phyloP scores from a whole-genome alignment of 192 early-diverging fungal genomes.

The Backusella mclennaniae region DNA sequence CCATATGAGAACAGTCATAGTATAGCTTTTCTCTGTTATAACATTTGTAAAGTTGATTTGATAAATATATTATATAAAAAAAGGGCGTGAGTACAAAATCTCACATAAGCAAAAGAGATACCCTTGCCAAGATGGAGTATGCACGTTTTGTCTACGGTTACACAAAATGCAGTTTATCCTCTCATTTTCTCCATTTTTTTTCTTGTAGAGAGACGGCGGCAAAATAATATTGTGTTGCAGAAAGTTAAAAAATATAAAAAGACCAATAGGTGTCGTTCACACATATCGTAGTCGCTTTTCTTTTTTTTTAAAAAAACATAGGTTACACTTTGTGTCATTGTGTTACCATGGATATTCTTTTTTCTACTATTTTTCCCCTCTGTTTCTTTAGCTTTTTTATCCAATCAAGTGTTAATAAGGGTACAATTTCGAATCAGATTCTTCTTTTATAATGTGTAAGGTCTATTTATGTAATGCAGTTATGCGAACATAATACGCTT shows the following conservation, averaged over 20 bases:
- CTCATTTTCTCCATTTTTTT: neutral
- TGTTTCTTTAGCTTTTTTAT: neutral
- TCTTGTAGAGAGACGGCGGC: neutral
- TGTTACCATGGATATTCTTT: neutral
- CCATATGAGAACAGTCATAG: neutral
- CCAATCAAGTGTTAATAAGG: neutral
- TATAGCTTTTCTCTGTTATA: neutral
- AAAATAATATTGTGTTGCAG: neutral
- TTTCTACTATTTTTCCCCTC: neutral
- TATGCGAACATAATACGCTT: neutral
- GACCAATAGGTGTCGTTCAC: neutral
- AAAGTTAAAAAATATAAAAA: neutral
- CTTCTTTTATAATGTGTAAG: neutral
- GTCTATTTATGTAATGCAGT: neutral
- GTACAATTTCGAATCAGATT: neutral
- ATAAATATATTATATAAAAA: neutral
- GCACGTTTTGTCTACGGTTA: neutral
- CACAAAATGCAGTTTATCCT: neutral
- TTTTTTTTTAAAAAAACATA: neutral
- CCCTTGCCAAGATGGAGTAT: neutral
- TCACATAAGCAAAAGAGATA: neutral
- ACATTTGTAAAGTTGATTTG: neutral
- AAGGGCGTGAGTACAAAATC: slow-evolving; percentile 8
- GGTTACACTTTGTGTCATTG: neutral
- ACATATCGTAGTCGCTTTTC: neutral